Base-by-base conservation (phyloP, 169 alveolate species). In the Eimeria necatrix region DNA sequence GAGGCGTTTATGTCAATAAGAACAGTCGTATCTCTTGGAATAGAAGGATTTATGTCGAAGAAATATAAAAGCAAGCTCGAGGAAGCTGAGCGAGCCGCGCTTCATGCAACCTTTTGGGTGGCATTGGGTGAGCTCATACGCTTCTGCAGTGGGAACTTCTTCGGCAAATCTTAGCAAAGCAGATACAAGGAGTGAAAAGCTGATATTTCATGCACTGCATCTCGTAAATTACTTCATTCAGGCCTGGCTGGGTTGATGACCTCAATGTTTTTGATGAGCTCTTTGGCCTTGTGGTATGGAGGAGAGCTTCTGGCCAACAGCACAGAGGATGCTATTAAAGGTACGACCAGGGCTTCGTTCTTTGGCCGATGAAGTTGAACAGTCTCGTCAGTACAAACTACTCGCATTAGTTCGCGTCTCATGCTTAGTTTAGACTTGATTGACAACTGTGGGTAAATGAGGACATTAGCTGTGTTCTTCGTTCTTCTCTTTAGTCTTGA, bases 231-330 rank as follows among this genome's bases (percentile, higher is more conserved):
- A 18, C 26, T 83, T 32, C 12, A 18, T 70, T 81, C 94, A 70
- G 93, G 91, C 46, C 4, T 94, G 64, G 96, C 85, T 52, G 68
- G 83, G 49, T 20, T 88, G 68, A 74, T 94, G 81, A 71, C 64
- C 2, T 73, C 94, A 26, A 56, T 96, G 2, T 96, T 96, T 88
- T 53, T 93, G 53, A 94, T 96, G 59, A 90, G 91, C 83, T 92
- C 96, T 7, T 89, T 96, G 74, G 96, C 96, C 73, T 95, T 93
- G 68, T 80, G 90, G 92, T 91, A 91, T 46, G 95, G 90, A 16
- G 95, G 95, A 4, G 22, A 61, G 16, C 81, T 80, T 52, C 32
- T 91, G 16, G 81, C 90, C n/a, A 84, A 91, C 95, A 56, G 91
- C 93, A 59, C 60, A 4, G 81, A 56, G 61, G 93, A 86, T 4